These are phyloP conservation scores for Mrakiaceae sp. DNA, from an alignment of 1,284 basidiomycete genomes.

Conservation along the genomic window DNA sequence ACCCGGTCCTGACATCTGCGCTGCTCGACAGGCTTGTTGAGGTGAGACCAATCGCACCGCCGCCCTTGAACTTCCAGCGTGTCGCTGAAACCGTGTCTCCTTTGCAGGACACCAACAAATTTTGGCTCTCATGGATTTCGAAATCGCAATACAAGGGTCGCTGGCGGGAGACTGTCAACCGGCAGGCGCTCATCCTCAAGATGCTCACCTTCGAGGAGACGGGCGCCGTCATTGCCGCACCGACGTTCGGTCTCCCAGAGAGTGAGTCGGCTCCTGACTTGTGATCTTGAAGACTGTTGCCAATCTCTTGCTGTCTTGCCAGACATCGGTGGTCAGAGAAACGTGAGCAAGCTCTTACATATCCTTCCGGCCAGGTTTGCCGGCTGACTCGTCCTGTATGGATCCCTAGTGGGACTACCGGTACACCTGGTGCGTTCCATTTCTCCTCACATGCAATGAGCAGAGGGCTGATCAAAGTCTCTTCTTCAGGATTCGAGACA, in stretches of 20 bases:
- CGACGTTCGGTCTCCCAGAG: constrained; percentile 85
- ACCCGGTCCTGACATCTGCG: background rate
- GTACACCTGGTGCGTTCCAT: constrained; percentile 30
- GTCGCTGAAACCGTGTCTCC: no score
- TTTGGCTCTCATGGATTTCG: constrained; percentile 76
- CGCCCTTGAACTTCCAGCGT: no score
- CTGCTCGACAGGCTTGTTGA: constrained; percentile 19
- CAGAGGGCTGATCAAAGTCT: no score
- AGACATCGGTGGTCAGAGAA: constrained; percentile 55
- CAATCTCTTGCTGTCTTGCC: no score
- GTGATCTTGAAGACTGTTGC: no score
- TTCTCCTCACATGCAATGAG: no score
- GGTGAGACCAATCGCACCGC: background rate
- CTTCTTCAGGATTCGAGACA: no score
- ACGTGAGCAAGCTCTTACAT: constrained; percentile 24
- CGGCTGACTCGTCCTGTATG: background rate
- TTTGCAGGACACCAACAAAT: constrained; percentile 49
- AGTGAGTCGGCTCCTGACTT: no score
- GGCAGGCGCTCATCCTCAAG: constrained; percentile 72
- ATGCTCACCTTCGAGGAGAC: constrained; percentile 51
- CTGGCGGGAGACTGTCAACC: constrained; percentile 80
- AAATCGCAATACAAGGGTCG: constrained; percentile 33
- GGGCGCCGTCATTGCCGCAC: constrained; percentile 52
- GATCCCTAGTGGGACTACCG: background rate
- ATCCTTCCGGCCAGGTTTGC: constrained; percentile 64